These are phyloP conservation scores for Metschnikowia arizonensis DNA, from an alignment of 805 yeast genomes.

Conservation along the genomic window DNA sequence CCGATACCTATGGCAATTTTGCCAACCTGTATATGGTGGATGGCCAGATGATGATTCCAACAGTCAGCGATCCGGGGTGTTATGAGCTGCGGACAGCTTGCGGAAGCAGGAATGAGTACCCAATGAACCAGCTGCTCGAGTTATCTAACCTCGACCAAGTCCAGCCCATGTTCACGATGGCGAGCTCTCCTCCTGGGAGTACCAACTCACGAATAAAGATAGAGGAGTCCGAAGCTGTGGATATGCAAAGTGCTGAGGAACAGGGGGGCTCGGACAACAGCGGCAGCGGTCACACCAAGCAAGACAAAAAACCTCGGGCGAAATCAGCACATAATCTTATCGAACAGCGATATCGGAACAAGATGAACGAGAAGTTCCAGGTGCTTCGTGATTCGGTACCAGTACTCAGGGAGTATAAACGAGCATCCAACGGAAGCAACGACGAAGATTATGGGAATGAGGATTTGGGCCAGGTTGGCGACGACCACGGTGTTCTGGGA, in stretches of 20 bases:
- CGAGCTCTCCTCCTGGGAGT: neutral
- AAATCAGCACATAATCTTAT: constrained; percentile 40
- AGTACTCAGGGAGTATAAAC: constrained; percentile 30
- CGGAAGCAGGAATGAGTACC: neutral
- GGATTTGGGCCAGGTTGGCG: constrained; percentile 5
- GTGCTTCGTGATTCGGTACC: constrained; percentile 38
- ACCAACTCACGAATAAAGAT: neutral
- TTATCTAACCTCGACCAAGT: neutral
- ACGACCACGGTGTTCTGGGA: constrained; percentile 30
- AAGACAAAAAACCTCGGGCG: constrained; percentile 19
- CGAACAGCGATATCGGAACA: constrained; percentile 42
- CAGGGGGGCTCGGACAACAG: neutral
- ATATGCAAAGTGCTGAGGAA: neutral
- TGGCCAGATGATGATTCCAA: neutral
- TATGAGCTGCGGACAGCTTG: neutral
- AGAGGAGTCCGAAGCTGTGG: constrained; percentile 1
- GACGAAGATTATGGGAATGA: constrained; percentile 11
- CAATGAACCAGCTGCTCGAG: neutral
- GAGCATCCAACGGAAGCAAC: constrained; percentile 1
- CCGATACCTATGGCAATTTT: neutral
- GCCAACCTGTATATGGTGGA: neutral
- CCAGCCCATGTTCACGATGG: neutral
- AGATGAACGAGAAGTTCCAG: constrained; percentile 40
- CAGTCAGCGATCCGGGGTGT: neutral
- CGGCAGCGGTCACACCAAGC: neutral